Conservation (phyloP, 306 rosid genomes). For the Prunus salicina region DNA sequence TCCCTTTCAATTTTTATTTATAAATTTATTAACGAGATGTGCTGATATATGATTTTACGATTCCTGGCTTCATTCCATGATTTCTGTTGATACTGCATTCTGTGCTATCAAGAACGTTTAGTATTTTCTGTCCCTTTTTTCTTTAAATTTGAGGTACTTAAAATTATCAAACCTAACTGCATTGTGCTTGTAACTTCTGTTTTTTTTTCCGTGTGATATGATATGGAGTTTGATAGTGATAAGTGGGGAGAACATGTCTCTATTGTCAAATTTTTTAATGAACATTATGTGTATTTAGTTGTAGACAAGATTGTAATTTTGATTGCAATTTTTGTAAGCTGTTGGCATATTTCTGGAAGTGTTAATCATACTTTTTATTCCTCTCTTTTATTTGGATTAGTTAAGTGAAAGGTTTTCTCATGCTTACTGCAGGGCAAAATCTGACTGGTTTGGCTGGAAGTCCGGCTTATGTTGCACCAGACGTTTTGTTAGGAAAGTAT, state of each 20-base stretch:
- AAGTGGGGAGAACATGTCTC: neutral
- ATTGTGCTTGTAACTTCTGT: too few relatives aligned
- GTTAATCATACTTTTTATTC: neutral
- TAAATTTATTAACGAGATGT: neutral
- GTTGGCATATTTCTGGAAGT: neutral
- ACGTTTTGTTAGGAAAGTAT: constrained; percentile 75
- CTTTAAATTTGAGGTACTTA: neutral
- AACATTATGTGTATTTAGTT: neutral
- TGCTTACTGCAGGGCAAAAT: constrained; percentile 64
- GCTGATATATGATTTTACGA: neutral
- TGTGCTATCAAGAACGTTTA: neutral
- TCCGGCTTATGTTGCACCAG: constrained; percentile 99
- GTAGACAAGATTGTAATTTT: neutral
- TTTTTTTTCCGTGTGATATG: neutral
- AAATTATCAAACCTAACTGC: neutral
- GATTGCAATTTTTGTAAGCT: neutral
- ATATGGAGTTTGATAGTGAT: neutral
- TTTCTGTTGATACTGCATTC: neutral
- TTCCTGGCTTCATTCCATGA: neutral
- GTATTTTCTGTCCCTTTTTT: neutral
- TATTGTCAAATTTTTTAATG: neutral
- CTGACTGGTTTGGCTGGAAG: constrained; percentile 98
- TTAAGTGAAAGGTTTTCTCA: constrained; percentile 18
- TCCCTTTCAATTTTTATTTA: too few relatives aligned
- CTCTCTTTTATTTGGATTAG: neutral